Evolutionary conservation across 805 yeast genomes (phyloP).

Genomic region (Hanseniaspora thailandica): DNA sequence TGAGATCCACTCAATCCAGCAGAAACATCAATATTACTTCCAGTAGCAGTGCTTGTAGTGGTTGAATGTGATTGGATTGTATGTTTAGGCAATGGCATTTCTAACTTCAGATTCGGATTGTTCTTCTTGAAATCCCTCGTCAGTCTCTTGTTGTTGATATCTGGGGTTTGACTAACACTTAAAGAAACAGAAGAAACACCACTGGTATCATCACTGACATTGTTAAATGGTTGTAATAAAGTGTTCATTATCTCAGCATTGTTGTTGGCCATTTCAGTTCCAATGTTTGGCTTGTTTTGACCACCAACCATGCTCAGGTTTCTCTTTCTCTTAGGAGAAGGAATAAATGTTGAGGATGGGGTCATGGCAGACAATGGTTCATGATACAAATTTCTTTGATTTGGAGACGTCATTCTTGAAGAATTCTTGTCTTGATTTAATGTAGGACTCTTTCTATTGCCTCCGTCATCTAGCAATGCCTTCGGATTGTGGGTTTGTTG

Average conservation of each 20-base stretch:
- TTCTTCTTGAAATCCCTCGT: constrained; percentile 32
- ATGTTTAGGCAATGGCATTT: constrained; percentile 63
- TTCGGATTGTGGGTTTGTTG: not conserved
- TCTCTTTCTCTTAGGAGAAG: constrained; percentile 25
- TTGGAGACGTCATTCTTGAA: constrained; percentile 39
- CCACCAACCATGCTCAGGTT: constrained; percentile 14
- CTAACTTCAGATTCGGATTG: constrained; percentile 49
- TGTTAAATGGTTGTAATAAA: constrained; percentile 11
- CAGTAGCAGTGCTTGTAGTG: too few species aligned
- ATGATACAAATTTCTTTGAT: constrained; percentile 22
- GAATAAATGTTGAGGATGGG: constrained; percentile 18
- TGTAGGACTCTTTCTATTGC: constrained; percentile 2
- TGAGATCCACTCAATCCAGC: not conserved
- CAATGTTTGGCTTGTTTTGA: not conserved
- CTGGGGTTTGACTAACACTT: not conserved
- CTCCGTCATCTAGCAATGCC: not conserved
- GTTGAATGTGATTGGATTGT: constrained; percentile 22
- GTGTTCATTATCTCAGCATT: constrained; percentile 19
- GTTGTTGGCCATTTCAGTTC: not conserved
- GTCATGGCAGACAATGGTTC: constrained; percentile 27
- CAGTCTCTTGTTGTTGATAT: constrained; percentile 18
- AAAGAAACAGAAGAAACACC: not conserved
- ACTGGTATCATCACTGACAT: not conserved
- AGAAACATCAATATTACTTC: constrained; percentile 18
- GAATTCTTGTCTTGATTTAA: not conserved